Evolutionary conservation across 306 rosid species (phyloP).

Genomic region (Carpinus viminea): DNA sequence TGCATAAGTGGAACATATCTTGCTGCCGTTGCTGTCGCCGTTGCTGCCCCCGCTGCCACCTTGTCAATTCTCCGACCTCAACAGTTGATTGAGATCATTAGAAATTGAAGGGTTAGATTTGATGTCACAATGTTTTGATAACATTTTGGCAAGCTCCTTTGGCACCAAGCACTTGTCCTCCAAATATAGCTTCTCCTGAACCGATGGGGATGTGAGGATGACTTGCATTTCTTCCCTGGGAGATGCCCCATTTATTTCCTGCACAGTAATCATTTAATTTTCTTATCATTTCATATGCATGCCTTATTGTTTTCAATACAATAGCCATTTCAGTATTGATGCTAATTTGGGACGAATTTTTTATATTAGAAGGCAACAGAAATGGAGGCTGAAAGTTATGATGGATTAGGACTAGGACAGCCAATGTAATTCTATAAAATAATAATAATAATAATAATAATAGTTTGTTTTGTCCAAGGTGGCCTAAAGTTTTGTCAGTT

Average conservation of each 20-base stretch:
- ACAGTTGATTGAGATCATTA: slow-evolving; percentile 35
- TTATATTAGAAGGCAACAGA: no score
- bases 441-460: no score
- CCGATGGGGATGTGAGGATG: slow-evolving; percentile 40
- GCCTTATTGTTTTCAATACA: no score
- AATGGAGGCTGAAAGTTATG: no score
- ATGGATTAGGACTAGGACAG: no score
- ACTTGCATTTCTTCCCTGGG: slow-evolving; percentile 35
- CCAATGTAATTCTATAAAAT: no score
- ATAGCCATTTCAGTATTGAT: no score
- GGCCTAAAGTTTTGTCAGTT: no score
- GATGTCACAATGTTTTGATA: slow-evolving; percentile 34
- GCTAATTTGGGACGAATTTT: no score
- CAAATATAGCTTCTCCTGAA: slow-evolving; percentile 69
- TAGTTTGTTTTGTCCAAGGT: no score
- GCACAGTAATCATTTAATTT: not conserved
- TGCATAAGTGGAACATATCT: not conserved
- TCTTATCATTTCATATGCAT: not conserved
- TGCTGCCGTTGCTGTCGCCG: slow-evolving; percentile 1
- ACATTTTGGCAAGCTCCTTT: slow-evolving; percentile 36
- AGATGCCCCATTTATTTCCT: slow-evolving; percentile 22
- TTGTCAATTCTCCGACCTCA: slow-evolving; percentile 13
- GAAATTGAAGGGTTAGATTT: slow-evolving; percentile 41
- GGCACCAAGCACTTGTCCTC: slow-evolving; percentile 73
- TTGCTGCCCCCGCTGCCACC: not conserved